phyloP scores from a whole-genome alignment of 164 flowering plant genomes.

The Santalum album region DNA sequence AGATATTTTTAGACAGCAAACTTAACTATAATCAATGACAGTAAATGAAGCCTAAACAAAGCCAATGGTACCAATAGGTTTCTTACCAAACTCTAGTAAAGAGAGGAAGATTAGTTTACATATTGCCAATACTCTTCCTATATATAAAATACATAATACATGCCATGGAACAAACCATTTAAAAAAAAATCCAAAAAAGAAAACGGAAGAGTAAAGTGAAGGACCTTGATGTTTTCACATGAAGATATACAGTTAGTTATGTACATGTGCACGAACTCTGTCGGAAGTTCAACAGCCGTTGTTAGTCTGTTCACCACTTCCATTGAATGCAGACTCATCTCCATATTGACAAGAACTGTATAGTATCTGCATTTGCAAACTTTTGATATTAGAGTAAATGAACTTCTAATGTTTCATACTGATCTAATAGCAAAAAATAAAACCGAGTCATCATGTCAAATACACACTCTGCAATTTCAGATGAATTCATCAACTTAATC shows the following conservation, averaged over 20 bases:
- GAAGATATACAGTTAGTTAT: slow-evolving; percentile 89
- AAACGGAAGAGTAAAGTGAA: slow-evolving; percentile 2
- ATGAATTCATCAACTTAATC: slow-evolving; percentile 71
- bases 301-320: slow-evolving; percentile 98
- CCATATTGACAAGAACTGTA: slow-evolving; percentile 89
- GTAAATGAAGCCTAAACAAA: no score
- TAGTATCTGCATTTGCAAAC: slow-evolving; percentile 51
- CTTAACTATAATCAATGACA: no score
- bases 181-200: background rate
- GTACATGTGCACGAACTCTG: slow-evolving; percentile 82
- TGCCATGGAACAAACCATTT: background rate
- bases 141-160: background rate
- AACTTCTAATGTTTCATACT: background rate
- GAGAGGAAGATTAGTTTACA: background rate
- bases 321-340: slow-evolving; percentile 98
- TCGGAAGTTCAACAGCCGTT: slow-evolving; percentile 79
- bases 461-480: slow-evolving; percentile 85
- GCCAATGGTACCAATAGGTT: no score
- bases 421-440: background rate
- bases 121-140: background rate
- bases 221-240: slow-evolving; percentile 83
- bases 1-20: no score
- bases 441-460: background rate
- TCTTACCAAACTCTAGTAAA: no score
- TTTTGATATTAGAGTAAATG: background rate